phyloP scores from a whole-genome alignment of 192 early-diverging fungal genomes.

The Lobosporangium transversale region DNA sequence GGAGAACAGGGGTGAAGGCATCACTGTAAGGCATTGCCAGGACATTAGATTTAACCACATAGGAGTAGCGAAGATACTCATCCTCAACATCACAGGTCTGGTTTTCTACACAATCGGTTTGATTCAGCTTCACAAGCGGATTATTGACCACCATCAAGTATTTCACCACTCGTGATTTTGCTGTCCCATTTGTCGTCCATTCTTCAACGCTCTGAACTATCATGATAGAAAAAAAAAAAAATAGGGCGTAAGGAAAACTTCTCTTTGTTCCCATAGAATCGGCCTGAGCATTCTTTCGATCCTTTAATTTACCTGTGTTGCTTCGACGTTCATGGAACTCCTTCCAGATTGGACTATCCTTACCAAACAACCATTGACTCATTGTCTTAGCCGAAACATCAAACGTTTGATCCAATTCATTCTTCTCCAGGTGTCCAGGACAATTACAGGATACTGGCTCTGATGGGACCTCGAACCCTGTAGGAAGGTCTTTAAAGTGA shows the following conservation, averaged over 20 bases:
- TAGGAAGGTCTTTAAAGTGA: slow-evolving; percentile 58
- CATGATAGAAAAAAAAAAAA: not conserved
- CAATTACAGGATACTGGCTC: slow-evolving; percentile 68
- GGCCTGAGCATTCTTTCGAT: too few species aligned
- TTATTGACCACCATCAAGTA: slow-evolving; percentile 78
- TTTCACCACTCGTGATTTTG: slow-evolving; percentile 58
- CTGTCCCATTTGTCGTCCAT: slow-evolving; percentile 8
- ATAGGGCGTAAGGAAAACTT: too few species aligned
- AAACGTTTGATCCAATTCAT: slow-evolving; percentile 64
- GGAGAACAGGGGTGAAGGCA: slow-evolving; percentile 67
- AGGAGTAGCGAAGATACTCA: slow-evolving; percentile 66
- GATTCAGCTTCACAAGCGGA: slow-evolving; percentile 80
- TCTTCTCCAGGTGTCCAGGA: slow-evolving; percentile 72
- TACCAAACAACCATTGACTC: slow-evolving; percentile 69
- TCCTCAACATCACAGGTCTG: slow-evolving; percentile 63
- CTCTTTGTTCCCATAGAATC: too few species aligned
- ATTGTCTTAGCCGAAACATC: slow-evolving; percentile 65
- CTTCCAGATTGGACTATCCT: slow-evolving; percentile 58
- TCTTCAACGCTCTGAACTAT: slow-evolving; percentile 43
- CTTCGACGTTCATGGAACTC: slow-evolving; percentile 59
- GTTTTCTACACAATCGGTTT: slow-evolving; percentile 69
- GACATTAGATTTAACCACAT: slow-evolving; percentile 24
- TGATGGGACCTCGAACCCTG: slow-evolving; percentile 55
- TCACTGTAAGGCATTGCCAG: slow-evolving; percentile 73
- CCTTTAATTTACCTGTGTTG: slow-evolving; percentile 47